Conservation (phyloP, 495 filamentous ascomycete genomes). For the Tuber magnatum region DNA sequence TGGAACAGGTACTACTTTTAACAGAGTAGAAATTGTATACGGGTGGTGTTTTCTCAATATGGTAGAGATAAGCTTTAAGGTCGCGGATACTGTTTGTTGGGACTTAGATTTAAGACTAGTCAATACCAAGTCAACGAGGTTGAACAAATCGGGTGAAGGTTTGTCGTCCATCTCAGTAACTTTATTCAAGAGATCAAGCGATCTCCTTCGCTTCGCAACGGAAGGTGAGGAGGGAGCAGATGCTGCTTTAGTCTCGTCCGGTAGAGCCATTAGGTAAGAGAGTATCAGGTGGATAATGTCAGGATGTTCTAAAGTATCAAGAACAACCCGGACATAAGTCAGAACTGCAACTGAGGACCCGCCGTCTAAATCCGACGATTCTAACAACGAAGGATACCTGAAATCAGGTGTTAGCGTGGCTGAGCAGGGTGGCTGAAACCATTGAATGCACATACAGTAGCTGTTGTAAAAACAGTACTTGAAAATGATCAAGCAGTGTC, state of each 20-base stretch:
- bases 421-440: conserved; percentile 12
- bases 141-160: conserved; percentile 81
- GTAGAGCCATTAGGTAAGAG: conserved; percentile 80
- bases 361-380: conserved; percentile 93
- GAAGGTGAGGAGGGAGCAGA: conserved; percentile 41
- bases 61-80: conserved; percentile 72
- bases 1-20: conserved; percentile 56
- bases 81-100: conserved; percentile 79
- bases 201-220: conserved; percentile 73
- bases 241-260: conserved; percentile 44
- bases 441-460: conserved; percentile 58
- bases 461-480: conserved; percentile 92
- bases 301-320: conserved; percentile 82
- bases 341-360: conserved; percentile 93
- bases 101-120: conserved; percentile 77
- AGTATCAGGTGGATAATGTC: conserved; percentile 89
- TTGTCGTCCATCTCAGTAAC: conserved; percentile 60
- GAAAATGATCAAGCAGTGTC: conserved; percentile 91
- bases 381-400: conserved; percentile 89
- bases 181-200: conserved; percentile 75
- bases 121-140: conserved; percentile 81
- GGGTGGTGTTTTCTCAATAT: conserved; percentile 80
- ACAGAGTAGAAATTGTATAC: conserved; percentile 69
- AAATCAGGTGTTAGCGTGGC: conserved; percentile 20
- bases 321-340: conserved; percentile 82